phyloP scores from a whole-genome alignment of 2,329 filamentous ascomycete species.

The Botrytis porri region DNA sequence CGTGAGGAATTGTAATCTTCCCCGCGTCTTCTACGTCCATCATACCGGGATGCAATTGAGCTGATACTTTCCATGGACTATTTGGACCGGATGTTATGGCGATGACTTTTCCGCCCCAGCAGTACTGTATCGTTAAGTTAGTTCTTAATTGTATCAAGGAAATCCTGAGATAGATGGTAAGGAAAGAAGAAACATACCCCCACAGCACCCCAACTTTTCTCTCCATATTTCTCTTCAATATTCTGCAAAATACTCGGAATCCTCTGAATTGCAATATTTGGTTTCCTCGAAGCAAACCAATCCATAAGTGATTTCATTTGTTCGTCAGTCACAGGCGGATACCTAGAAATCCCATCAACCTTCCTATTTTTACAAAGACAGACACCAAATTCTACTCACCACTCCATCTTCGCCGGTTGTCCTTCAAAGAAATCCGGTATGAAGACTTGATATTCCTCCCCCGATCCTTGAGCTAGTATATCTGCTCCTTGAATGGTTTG shows the following conservation, averaged over 20 bases:
- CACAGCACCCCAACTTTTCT: slow-evolving; percentile 45
- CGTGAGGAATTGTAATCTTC: slow-evolving; percentile 57
- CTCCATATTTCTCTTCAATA: slow-evolving; percentile 49
- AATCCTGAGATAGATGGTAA: background rate
- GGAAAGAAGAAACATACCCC: slow-evolving; percentile 19
- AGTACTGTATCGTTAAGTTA: slow-evolving; percentile 23
- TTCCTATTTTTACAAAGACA: background rate
- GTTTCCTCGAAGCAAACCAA: slow-evolving; percentile 25
- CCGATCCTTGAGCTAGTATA: slow-evolving; percentile 50
- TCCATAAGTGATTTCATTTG: slow-evolving; percentile 16
- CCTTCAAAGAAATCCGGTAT: slow-evolving; percentile 91
- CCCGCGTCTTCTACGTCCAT: slow-evolving; percentile 59
- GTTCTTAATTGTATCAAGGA: background rate
- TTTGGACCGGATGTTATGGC: slow-evolving; percentile 25
- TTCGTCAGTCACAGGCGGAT: slow-evolving; percentile 22
- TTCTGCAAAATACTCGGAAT: slow-evolving; percentile 49
- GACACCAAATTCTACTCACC: slow-evolving; percentile 40
- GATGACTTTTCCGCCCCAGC: slow-evolving; percentile 35
- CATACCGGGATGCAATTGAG: slow-evolving; percentile 57
- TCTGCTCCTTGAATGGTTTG: slow-evolving; percentile 70
- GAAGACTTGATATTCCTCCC: slow-evolving; percentile 69
- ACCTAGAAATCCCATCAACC: slow-evolving; percentile 7
- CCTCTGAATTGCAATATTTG: slow-evolving; percentile 42
- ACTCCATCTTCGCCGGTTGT: slow-evolving; percentile 43
- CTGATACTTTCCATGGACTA: slow-evolving; percentile 48